Percentiles rank a stretch among this genome's conserved stretches.
Conservation (phyloP, 305 asterid species). For the Fraxinus albicans region DNA sequence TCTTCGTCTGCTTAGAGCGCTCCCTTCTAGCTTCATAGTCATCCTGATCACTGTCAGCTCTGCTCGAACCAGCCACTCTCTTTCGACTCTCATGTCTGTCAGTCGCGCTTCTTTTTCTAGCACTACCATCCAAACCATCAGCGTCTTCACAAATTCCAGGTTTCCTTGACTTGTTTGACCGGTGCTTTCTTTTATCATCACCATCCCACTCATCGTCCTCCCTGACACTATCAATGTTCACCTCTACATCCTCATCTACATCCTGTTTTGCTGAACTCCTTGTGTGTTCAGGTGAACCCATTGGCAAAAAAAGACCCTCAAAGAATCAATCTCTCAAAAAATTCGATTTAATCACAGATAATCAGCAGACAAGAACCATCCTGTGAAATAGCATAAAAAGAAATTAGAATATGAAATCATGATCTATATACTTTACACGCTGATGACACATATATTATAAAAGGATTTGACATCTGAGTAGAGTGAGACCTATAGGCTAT, state of each 20-base stretch:
- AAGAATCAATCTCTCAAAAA: slow-evolving; percentile 17
- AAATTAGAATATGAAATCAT: neutral
- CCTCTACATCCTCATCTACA: slow-evolving; percentile 60
- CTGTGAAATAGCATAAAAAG: slow-evolving; percentile 15
- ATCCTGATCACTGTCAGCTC: slow-evolving; percentile 72
- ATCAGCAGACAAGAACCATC: slow-evolving; percentile 33
- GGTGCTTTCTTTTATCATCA: slow-evolving; percentile 54
- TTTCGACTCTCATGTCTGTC: slow-evolving; percentile 77
- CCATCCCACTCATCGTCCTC: slow-evolving; percentile 70
- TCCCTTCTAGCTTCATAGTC: slow-evolving; percentile 63
- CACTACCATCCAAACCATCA: slow-evolving; percentile 63
- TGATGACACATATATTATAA: neutral
- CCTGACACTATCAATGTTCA: slow-evolving; percentile 59
- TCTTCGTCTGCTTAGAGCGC: slow-evolving; percentile 61
- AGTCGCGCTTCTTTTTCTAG: slow-evolving; percentile 53
- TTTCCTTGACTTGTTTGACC: slow-evolving; percentile 58
- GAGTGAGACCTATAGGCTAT: neutral
- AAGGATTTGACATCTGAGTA: neutral
- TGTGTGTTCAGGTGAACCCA: slow-evolving; percentile 69
- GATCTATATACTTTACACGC: slow-evolving; percentile 3
- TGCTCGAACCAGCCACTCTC: slow-evolving; percentile 57
- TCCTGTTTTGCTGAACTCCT: slow-evolving; percentile 52
- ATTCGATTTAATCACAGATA: slow-evolving; percentile 7
- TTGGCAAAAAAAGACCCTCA: slow-evolving; percentile 40
- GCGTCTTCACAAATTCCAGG: slow-evolving; percentile 53